Percentiles rank a stretch among this genome's conserved stretches.
phyloP scores from a whole-genome alignment of 108 stramenopile genomes.

The Thalassiosira profunda region DNA sequence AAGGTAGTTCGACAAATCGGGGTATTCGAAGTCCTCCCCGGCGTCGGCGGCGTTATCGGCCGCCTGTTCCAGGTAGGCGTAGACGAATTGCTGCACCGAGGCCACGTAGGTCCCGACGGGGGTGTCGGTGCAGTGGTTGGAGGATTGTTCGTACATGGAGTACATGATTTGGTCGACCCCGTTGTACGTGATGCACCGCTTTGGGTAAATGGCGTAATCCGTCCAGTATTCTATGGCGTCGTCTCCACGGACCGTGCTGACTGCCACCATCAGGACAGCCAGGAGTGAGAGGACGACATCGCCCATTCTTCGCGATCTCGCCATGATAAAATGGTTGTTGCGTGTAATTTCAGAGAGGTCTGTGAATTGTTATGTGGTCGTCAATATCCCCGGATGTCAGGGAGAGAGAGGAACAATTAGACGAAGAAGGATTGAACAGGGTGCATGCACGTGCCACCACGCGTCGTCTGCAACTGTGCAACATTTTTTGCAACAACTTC shows the following conservation, averaged over 20 bases:
- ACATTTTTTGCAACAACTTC: no score
- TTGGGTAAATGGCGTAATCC: constrained; percentile 79
- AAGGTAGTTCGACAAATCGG: constrained; percentile 61
- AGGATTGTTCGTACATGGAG: constrained; percentile 67
- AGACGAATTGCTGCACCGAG: constrained; percentile 68
- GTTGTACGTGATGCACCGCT: constrained; percentile 62
- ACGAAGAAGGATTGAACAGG: no score
- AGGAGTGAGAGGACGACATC: no score
- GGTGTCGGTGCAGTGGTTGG: constrained; percentile 76
- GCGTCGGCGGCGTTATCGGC: constrained; percentile 57
- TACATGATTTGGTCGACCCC: constrained; percentile 71
- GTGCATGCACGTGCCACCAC: no score
- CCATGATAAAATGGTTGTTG: no score
- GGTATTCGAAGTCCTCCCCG: constrained; percentile 71
- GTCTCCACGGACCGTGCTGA: constrained; percentile 31
- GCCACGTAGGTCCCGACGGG: constrained; percentile 79
- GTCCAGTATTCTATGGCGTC: constrained; percentile 86
- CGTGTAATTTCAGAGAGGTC: no score
- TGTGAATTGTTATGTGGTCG: no score
- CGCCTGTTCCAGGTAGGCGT: constrained; percentile 73
- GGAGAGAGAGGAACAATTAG: no score
- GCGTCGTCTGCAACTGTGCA: no score
- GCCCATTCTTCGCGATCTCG: no score
- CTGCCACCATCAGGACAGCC: no score
- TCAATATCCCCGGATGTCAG: no score